Evolutionary conservation across 2,329 filamentous ascomycete species (phyloP).

Genomic region (Trichoderma citrinoviride): DNA sequence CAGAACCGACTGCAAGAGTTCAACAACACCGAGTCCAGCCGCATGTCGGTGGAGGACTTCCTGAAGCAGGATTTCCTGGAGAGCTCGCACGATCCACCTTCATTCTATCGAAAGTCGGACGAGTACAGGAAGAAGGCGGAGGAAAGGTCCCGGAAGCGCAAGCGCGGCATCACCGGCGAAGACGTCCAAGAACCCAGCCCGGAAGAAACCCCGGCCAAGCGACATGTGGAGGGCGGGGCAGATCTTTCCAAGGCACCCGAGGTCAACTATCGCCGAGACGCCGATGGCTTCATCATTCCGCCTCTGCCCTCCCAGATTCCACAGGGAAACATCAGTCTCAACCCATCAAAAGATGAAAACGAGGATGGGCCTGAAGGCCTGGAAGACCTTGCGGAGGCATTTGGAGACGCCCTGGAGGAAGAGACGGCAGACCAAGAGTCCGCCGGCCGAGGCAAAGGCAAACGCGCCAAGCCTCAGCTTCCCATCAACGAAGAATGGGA

Average conservation of each 20-base stretch:
- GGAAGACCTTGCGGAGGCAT: conserved; percentile 44
- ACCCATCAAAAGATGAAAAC: conserved; percentile 20
- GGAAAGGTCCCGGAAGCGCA: conserved; percentile 49
- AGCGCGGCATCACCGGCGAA: conserved; percentile 34
- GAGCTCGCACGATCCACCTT: conserved; percentile 75
- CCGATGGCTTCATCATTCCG: conserved; percentile 68
- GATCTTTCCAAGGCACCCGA: conserved; percentile 37
- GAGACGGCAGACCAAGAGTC: conserved; percentile 27
- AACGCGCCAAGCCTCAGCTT: conserved; percentile 43
- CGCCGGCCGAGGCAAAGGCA: conserved; percentile 27
- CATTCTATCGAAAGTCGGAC: conserved; percentile 67
- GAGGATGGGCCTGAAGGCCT: conserved; percentile 34
- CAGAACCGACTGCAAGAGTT: conserved; percentile 91
- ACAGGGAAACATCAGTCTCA: conserved; percentile 32
- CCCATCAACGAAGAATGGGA: conserved; percentile 62
- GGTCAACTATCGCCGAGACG: conserved; percentile 51
- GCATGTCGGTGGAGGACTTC: conserved; percentile 85
- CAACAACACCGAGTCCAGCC: conserved; percentile 77
- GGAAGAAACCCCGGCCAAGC: conserved; percentile 16
- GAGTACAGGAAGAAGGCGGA: conserved; percentile 56
- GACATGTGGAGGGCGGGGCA: conserved; percentile 33
- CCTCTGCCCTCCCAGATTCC: conserved; percentile 43
- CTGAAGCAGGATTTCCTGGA: conserved; percentile 69
- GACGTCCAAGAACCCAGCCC: conserved; percentile 20
- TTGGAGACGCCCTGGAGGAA: conserved; percentile 42